A percentile compares a stretch with the other conserved stretches of the same genome.
These are phyloP conservation scores for Chlamydomonas eustigma DNA, from an alignment of 139 green algal genomes.

Conservation along the genomic window DNA sequence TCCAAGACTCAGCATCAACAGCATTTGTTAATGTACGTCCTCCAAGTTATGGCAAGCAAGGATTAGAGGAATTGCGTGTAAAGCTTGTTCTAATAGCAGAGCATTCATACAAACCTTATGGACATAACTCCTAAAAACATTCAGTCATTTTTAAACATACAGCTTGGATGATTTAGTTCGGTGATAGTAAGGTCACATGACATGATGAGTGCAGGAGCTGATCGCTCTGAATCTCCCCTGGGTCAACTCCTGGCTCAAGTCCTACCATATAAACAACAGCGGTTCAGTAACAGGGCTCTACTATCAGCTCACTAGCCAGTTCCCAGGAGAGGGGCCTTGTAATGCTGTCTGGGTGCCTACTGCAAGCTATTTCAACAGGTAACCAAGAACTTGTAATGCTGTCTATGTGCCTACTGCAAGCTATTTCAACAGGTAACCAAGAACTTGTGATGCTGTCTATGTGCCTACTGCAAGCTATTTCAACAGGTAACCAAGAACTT, in stretches of 20 bases:
- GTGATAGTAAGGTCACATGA: no score
- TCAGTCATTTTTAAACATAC: no score
- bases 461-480: constrained; percentile 50
- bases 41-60: no score
- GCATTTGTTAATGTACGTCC: constrained; percentile 18
- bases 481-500: constrained; percentile 69
- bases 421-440: constrained; percentile 66
- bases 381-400: constrained; percentile 67
- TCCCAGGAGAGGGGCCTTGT: constrained; percentile 64
- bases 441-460: constrained; percentile 67
- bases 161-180: no score
- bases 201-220: constrained; percentile 15
- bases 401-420: constrained; percentile 44
- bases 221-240: constrained; percentile 4
- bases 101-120: no score
- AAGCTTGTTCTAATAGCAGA: no score
- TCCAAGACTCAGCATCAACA: not conserved
- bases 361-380: constrained; percentile 61
- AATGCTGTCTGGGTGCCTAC: constrained; percentile 59
- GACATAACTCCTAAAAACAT: no score
- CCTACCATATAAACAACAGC: constrained; percentile 12
- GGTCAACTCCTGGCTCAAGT: not conserved
- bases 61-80: no score
- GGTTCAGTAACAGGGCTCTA: constrained; percentile 36
- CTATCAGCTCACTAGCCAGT: constrained; percentile 50